These are phyloP conservation scores for Oryza brachyantha DNA, from an alignment of 176 grass and related monocot species.

Conservation along the genomic window DNA sequence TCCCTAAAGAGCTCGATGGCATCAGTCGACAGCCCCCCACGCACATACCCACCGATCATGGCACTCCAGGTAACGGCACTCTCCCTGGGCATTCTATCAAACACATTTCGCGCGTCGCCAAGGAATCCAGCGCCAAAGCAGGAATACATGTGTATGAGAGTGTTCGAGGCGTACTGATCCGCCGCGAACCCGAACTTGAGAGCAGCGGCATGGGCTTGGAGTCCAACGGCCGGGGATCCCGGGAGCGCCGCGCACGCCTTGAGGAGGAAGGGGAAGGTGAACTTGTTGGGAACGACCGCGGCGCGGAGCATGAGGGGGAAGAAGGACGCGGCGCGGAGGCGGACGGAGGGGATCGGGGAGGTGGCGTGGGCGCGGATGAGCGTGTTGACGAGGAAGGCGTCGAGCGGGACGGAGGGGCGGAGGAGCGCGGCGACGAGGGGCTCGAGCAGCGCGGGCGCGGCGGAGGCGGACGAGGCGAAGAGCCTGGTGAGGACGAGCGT, in stretches of 20 bases:
- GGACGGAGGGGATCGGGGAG: conserved; percentile 32
- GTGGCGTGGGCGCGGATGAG: conserved; percentile 44
- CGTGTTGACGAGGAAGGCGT: conserved; percentile 55
- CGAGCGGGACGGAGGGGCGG: conserved; percentile 21
- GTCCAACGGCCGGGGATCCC: neutral
- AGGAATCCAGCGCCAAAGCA: conserved; percentile 41
- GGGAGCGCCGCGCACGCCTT: conserved; percentile 40
- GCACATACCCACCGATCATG: conserved; percentile 70
- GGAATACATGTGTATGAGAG: conserved; percentile 54
- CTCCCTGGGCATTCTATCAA: conserved; percentile 47
- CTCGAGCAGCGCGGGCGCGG: conserved; percentile 50
- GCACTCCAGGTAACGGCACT: conserved; percentile 68
- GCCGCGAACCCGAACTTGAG: conserved; percentile 55
- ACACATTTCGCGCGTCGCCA: conserved; percentile 50
- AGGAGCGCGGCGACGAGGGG: conserved; percentile 49
- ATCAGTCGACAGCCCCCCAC: conserved; percentile 39
- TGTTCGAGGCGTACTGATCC: conserved; percentile 48
- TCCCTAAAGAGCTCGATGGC: conserved; percentile 53
- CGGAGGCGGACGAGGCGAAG: conserved; percentile 33
- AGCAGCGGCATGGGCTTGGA: conserved; percentile 45
- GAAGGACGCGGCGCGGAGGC: conserved; percentile 31
- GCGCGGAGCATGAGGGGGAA: conserved; percentile 49
- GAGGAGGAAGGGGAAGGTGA: conserved; percentile 56
- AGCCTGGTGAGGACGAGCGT: conserved; percentile 52
- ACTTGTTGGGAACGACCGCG: conserved; percentile 39